Evolutionary conservation across 2,329 filamentous ascomycete species (phyloP), one percentile per base, ranked within the genome.

Genomic region (Sodiomyces alkalinus): DNA sequence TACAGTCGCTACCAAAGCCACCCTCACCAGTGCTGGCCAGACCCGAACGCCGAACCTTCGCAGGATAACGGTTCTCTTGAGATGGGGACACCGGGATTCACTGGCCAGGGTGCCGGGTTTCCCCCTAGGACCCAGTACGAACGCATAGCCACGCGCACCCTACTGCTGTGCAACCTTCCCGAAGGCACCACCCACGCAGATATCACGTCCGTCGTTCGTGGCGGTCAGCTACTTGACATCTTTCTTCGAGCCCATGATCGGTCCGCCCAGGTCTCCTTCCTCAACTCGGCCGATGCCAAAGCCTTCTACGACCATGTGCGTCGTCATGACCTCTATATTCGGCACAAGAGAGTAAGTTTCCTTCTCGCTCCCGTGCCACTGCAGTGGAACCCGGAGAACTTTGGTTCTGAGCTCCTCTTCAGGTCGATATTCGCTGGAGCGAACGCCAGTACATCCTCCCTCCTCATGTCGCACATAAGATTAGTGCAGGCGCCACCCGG

Each of bases 381-480:
- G 27, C 30, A 26, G 30, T 33, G 24, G 27, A 16, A 25, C 9
- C 8, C 8, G 9, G 7, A 8, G 22, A 20, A 7, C 4, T 7
- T 6, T 21, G 13, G 5, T 13, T 11, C 9, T 14, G 17, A 11
- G 18, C 12, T 10, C 6, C 17, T 8, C 11, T 6, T 6, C n/a
- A 86, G 78, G 57, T 85, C 26, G 62, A 74, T 10, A 60, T 80
- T 20, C 59, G 58, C 34, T 87, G 80, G 81, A 67, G 63, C 28
- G 68, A 81, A 19, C 68, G 70, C 9, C 80, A 86, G 41, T 85
- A 75, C 43, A 60, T 62, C 18, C 56, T 87, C 7, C 59, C 67
- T 2, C 53, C 56, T 3, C 70, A 81, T 46, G 59, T 85, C 29
- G 62, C 65, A 14, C 59, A 64, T 46, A 80, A 78, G 44, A 64